Percentiles rank a stretch among this genome's conserved stretches.
Conservation (phyloP, 2,329 filamentous ascomycete genomes). For the Sporothrix dimorphospora region DNA sequence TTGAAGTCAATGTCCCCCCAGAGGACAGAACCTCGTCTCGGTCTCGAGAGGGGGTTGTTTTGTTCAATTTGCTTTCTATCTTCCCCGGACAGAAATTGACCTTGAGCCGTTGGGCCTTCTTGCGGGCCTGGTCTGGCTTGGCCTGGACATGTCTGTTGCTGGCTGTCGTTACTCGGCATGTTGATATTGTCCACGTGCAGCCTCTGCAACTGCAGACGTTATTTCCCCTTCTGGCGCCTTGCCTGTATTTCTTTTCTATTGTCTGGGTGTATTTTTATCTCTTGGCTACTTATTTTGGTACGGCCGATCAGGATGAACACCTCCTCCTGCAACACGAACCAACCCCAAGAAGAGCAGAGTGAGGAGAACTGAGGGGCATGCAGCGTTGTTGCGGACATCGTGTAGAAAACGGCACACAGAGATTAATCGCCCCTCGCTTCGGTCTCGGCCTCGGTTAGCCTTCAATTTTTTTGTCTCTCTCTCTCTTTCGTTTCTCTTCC, state of each 20-base stretch:
- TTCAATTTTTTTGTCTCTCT: not conserved
- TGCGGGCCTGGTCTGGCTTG: not conserved
- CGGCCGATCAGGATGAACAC: not conserved
- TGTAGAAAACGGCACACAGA: not conserved
- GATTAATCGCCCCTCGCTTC: slow-evolving; percentile 4
- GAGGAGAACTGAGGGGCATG: not conserved
- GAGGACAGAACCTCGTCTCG: too few relatives aligned
- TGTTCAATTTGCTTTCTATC: too few relatives aligned
- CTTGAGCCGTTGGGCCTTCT: not conserved
- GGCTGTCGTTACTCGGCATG: not conserved
- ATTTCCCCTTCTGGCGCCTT: too few relatives aligned
- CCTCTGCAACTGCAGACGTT: not conserved
- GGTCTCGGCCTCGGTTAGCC: not conserved
- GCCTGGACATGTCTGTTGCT: not conserved
- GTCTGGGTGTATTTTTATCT: not conserved
- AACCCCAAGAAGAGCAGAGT: not conserved
- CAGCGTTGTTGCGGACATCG: not conserved
- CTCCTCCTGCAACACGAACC: not conserved
- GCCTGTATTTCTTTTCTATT: not conserved
- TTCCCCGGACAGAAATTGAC: not conserved
- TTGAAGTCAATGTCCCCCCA: too few relatives aligned
- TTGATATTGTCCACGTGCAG: not conserved
- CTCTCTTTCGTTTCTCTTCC: not conserved
- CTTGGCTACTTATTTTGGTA: not conserved
- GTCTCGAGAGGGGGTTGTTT: too few relatives aligned